A percentile compares a stretch with the other conserved stretches of the same genome.
phyloP scores from a whole-genome alignment of 331 rosid species.

The Quercus lobata region DNA sequence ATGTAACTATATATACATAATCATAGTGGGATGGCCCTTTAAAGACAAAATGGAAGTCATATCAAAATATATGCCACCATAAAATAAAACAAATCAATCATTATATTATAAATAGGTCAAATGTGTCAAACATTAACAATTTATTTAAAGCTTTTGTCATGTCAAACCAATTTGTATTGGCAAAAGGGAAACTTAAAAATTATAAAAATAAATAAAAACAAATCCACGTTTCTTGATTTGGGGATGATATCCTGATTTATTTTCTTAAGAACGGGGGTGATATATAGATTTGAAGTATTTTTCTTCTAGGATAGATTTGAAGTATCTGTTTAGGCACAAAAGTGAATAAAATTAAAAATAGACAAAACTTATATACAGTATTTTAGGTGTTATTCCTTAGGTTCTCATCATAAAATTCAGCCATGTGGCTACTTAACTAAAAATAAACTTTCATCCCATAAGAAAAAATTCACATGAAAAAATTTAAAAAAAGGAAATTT shows the following conservation, averaged over 20 bases:
- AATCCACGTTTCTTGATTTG: neutral
- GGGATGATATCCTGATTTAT: neutral
- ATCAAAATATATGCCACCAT: neutral
- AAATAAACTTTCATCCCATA: too few species aligned
- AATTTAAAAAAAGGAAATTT: too few species aligned
- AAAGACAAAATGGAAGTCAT: neutral
- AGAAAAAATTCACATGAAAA: too few species aligned
- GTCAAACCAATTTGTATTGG: neutral
- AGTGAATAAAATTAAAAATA: neutral
- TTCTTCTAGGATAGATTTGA: neutral
- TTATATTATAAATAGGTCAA: neutral
- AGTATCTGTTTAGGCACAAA: neutral
- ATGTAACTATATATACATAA: neutral
- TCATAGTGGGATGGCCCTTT: neutral
- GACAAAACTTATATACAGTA: too few species aligned
- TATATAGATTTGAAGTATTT: neutral
- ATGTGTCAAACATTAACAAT: neutral
- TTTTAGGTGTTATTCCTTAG: too few species aligned
- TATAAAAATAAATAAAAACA: neutral
- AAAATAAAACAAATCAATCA: neutral
- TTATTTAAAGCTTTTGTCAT: neutral
- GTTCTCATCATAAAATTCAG: too few species aligned
- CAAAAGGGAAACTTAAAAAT: neutral
- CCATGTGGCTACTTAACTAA: accelerated
- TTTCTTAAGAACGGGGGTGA: too few species aligned